Base-by-base conservation (phyloP, 768 basidiomycete species). In the Suillus luteus region DNA sequence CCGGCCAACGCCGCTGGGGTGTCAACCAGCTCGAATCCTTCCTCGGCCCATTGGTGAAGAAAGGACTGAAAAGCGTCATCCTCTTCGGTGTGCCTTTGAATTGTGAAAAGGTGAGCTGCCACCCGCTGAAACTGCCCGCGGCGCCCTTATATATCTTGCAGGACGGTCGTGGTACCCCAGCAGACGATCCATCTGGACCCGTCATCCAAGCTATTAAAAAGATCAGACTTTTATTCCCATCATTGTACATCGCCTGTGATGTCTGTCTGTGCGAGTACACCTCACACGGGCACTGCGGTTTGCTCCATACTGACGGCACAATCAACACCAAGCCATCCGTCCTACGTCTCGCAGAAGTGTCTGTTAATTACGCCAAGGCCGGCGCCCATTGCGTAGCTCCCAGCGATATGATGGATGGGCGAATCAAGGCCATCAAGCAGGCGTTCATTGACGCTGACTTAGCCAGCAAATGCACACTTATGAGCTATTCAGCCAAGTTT, bases 261-360 rank as follows among this genome's bases (percentile, higher is more conserved):
- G 97, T 99, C 22, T 99, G 97, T 74, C 87, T 99, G n/a, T 99
- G 97, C 82, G 96, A 99, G 79, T 99, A 99, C 82, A 98, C 97
- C 10, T 92, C 93, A 57, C 96, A 99, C 69, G 97, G 97, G 0
- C 97, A 99, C 77, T 99, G 97, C 70, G 97, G 97, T 31, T 72
- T 91, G 52, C 83, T 96, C 44, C 76, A 92, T 68, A 51, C 71
- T 2, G 92, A 95, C 68, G 89, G 90, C 14, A 88, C 88, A 3
- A 92, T 98, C 75, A 81, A 92, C 75, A 87, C 87, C 41, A 80
- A 78, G 11, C 88, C 88, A 19, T 96, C 93, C 24, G 92, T 93
- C 14, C 80, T 81, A n/a, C 90, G 97, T 65, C 90, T 99, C 65
- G 94, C 93, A 0, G 81, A 97, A 71, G 96, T 99, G 31, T 95